Conservation (phyloP, 1,284 basidiomycete genomes). For the Moniliella sp. region DNA sequence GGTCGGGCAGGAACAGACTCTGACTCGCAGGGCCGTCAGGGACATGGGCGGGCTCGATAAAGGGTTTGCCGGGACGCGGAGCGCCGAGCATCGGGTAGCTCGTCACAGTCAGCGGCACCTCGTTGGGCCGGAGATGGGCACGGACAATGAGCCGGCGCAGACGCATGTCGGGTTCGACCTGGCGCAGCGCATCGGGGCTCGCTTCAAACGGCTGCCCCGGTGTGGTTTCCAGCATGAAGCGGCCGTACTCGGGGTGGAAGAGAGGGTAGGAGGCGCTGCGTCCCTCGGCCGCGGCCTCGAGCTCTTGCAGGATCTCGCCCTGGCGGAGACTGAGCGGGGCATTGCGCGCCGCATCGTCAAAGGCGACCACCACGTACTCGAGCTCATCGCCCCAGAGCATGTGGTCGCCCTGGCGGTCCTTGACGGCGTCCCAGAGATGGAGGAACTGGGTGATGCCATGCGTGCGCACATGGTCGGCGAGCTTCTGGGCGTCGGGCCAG, state of each 20-base stretch:
- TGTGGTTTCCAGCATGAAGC: constrained; percentile 96
- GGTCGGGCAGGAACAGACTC: constrained; percentile 78
- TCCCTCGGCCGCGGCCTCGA: too few species aligned
- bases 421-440: constrained; percentile 70
- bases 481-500: constrained; percentile 63
- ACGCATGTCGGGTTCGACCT: constrained; percentile 83
- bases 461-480: constrained; percentile 63
- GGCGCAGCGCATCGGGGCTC: constrained; percentile 57
- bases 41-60: constrained; percentile 69
- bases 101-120: constrained; percentile 76
- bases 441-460: constrained; percentile 93
- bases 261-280: constrained; percentile 54
- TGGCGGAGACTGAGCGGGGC: constrained; percentile 76
- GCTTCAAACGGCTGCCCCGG: constrained; percentile 84
- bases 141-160: constrained; percentile 60
- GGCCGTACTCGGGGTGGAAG: constrained; percentile 96
- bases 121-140: constrained; percentile 59
- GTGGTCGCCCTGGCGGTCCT: constrained; percentile 72
- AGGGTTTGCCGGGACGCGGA: constrained; percentile 48
- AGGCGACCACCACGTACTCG: constrained; percentile 82
- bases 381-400: constrained; percentile 99
- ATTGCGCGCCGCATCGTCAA: constrained; percentile 56
- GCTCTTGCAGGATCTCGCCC: constrained; percentile 69
- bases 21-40: constrained; percentile 61
- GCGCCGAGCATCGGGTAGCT: constrained; percentile 83